phyloP scores from a whole-genome alignment of 2,329 filamentous ascomycete genomes.

The Dryadomyces quercivorus region DNA sequence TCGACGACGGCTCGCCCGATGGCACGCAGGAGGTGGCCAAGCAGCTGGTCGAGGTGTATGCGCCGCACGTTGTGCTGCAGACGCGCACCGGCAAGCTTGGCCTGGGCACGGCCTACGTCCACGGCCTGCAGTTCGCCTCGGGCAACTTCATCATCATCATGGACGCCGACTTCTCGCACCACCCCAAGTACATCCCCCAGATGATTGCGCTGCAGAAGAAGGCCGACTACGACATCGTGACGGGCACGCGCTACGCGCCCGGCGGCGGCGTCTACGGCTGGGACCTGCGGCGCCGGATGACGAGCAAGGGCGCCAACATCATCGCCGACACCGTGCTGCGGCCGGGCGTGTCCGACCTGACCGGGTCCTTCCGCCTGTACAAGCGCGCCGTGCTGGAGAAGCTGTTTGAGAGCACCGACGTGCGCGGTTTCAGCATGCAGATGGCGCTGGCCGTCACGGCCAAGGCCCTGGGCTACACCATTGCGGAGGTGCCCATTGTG shows the following conservation, averaged over 20 bases:
- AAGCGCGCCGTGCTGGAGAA: constrained; percentile 82
- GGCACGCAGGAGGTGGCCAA: constrained; percentile 83
- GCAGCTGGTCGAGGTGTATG: constrained; percentile 81
- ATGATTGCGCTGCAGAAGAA: constrained; percentile 76
- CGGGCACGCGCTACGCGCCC: constrained; percentile 85
- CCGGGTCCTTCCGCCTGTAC: constrained; percentile 88
- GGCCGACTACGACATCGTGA: constrained; percentile 88
- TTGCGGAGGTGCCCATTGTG: constrained; percentile 89
- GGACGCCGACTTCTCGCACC: constrained; percentile 98
- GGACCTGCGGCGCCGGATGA: constrained; percentile 85
- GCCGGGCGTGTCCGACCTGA: constrained; percentile 90
- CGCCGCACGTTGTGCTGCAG: constrained; percentile 69
- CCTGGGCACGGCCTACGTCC: constrained; percentile 92
- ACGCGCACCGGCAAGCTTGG: constrained; percentile 88
- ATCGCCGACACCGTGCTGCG: constrained; percentile 90
- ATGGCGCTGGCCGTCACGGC: constrained; percentile 99
- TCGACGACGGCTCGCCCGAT: constrained; percentile 96
- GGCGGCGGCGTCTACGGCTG: constrained; percentile 87
- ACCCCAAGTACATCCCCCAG: constrained; percentile 94
- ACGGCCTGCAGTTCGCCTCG: constrained; percentile 78
- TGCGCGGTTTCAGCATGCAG: constrained; percentile 97
- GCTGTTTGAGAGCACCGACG: constrained; percentile 82
- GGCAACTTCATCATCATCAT: constrained; percentile 99
- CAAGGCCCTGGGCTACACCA: constrained; percentile 88
- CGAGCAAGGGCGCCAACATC: constrained; percentile 79